Base-by-base conservation (phyloP, 192 early-diverging fungal species). In the Rhizophagus clarus region DNA sequence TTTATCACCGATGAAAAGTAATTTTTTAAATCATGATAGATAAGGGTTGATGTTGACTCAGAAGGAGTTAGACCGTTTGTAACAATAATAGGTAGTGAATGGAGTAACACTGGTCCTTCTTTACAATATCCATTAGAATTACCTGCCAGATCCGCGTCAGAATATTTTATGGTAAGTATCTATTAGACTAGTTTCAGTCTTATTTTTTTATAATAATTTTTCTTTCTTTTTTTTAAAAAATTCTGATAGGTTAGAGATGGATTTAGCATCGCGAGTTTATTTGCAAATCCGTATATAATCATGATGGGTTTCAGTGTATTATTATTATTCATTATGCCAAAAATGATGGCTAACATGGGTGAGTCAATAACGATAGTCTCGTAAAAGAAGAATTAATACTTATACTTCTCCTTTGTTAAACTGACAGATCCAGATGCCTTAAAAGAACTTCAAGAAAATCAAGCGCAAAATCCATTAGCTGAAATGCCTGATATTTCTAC, bases 281-380 rank as follows among this genome's bases (percentile, higher is more conserved):
- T 90, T 56, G 84, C 85, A 62, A 90, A 90, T 81, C 89, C 89
- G 10, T 88, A 89, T 86, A 84, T 90, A 80, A 80, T 90, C 63
- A 88, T 90, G 87, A 86, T 89, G 83, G 89, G 88, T 22, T 75
- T 88, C 51, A 88, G 88, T 84, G 86, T 78, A 8, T 2, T 89
- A 14, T 85, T 89, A 74, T 77, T 90, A 47, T 83, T 90, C 15
- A 72, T 86, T 63, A 87, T 90, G 88, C 89, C 89, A 60, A 90
- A 84, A 73, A 80, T 90, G 82, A 83, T 90, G 82, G 84, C 83
- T 24, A 85, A 85, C 26, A 80, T 90, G 76, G 82, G 86, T 87
- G 83, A 31, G 82, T 40, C 22, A 20, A 22, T 37, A 12, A 40
- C 26, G 56, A 45, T 26, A 26, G 14, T n/a, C 26, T 0, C 8